Evolutionary conservation across 371 early-diverging fungal genomes (phyloP).

Genomic region (Dichotomocladium elegans): DNA sequence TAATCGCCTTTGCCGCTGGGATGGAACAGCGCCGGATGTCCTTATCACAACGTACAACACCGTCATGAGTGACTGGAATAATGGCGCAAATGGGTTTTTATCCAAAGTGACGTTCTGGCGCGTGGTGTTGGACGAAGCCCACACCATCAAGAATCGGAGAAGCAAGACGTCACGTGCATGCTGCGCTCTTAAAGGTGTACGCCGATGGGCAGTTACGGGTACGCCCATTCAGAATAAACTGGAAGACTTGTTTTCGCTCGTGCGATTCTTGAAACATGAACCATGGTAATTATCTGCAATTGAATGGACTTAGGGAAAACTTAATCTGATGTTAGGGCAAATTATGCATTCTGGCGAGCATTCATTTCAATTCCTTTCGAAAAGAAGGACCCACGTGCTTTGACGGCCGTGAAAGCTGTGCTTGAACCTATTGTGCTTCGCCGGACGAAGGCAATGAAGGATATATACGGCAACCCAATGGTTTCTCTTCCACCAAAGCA

Average conservation of each 20-base stretch:
- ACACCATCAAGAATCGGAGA: conserved; percentile 63
- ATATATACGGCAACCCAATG: conserved; percentile 53
- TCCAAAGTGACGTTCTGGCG: conserved; percentile 54
- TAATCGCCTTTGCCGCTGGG: conserved; percentile 19
- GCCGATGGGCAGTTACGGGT: conserved; percentile 81
- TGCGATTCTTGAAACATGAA: conserved; percentile 71
- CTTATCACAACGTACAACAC: conserved; percentile 69
- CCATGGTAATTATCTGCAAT: conserved; percentile 51
- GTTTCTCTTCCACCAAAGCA: conserved; percentile 58
- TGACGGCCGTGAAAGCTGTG: conserved; percentile 61
- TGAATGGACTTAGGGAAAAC: neutral
- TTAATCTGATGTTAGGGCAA: conserved; percentile 19
- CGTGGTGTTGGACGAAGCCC: conserved; percentile 77
- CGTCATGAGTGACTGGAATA: conserved; percentile 49
- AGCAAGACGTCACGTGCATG: conserved; percentile 62
- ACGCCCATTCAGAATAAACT: conserved; percentile 77
- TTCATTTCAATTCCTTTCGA: conserved; percentile 66
- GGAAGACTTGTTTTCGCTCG: conserved; percentile 78
- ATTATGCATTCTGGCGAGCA: conserved; percentile 60
- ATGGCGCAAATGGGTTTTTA: conserved; percentile 6
- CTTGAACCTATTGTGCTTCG: conserved; percentile 66
- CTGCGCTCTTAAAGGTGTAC: conserved; percentile 50
- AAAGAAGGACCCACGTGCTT: conserved; percentile 49
- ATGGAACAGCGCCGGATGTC: conserved; percentile 48
- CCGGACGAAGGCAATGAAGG: conserved; percentile 61